Percentiles rank a stretch among this genome's conserved stretches.
These are phyloP conservation scores for Meripilus lineatus DNA, from an alignment of 1,284 basidiomycete species.

Conservation along the genomic window DNA sequence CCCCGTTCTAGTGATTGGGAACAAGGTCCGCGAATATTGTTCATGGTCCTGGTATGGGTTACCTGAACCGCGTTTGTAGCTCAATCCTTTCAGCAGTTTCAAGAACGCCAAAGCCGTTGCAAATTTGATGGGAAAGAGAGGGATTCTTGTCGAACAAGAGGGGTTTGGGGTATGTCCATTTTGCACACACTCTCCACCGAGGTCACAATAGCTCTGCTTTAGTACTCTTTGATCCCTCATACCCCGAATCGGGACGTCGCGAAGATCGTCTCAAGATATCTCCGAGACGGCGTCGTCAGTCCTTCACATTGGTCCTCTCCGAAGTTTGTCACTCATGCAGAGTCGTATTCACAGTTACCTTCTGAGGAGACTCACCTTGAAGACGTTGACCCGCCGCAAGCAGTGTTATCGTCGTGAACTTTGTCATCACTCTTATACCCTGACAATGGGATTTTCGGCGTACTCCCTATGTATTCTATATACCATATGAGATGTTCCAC, in stretches of 20 bases:
- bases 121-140: constrained; percentile 12
- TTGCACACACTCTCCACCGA: background rate
- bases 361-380: no score
- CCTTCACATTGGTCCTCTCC: no score
- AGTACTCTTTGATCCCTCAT: background rate
- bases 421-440: no score
- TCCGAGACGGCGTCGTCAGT: no score
- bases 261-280: background rate
- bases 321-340: no score
- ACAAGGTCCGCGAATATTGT: constrained; percentile 10
- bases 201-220: background rate
- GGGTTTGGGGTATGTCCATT: constrained; percentile 16
- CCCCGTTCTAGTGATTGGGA: constrained; percentile 18
- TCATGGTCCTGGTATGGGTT: background rate
- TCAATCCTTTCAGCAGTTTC: constrained; percentile 18
- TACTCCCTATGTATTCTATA: no score
- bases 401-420: no score
- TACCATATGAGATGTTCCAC: no score
- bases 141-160: constrained; percentile 15
- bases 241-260: background rate
- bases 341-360: no score
- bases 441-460: no score
- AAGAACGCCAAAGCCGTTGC: constrained; percentile 12
- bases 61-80: constrained; percentile 3
- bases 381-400: no score